Conservation (phyloP, 208 protist species). For the Entamoeba dispar region DNA sequence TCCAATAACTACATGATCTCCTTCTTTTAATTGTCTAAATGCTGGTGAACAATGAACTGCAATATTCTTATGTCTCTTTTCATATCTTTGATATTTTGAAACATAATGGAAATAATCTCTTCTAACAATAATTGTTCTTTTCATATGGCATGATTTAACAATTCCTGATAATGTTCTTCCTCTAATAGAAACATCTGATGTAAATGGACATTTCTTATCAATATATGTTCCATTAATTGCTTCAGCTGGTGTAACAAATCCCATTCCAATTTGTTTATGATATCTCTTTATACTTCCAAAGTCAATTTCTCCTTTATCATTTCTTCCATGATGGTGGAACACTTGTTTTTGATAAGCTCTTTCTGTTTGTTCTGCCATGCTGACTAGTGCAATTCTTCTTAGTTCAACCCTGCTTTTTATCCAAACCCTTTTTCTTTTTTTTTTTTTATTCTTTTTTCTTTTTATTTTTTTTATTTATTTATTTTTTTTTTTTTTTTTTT, state of each 20-base stretch:
- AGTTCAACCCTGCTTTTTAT: background rate
- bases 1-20: conserved; percentile 89
- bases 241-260: conserved; percentile 79
- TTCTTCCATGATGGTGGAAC: conserved; percentile 36
- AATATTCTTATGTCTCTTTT: conserved; percentile 97
- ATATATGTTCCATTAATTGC: conserved; percentile 93
- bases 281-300: conserved; percentile 55
- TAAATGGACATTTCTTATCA: conserved; percentile 99
- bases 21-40: conserved; percentile 77
- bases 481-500: no score
- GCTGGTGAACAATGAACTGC: conserved; percentile 86
- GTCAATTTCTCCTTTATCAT: conserved; percentile 35
- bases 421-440: no score
- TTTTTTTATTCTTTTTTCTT: no score
- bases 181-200: conserved; percentile 92
- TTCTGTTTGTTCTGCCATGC: conserved; percentile 37
- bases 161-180: conserved; percentile 88
- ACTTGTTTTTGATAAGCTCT: conserved; percentile 65
- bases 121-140: conserved; percentile 82
- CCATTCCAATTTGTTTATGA: conserved; percentile 81
- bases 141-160: conserved; percentile 91
- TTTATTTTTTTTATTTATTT: no score
- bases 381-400: background rate
- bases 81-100: conserved; percentile 98
- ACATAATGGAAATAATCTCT: conserved; percentile 99